These are phyloP conservation scores for Hypomyces perniciosus DNA, from an alignment of 2,329 filamentous ascomycete genomes.

Conservation along the genomic window DNA sequence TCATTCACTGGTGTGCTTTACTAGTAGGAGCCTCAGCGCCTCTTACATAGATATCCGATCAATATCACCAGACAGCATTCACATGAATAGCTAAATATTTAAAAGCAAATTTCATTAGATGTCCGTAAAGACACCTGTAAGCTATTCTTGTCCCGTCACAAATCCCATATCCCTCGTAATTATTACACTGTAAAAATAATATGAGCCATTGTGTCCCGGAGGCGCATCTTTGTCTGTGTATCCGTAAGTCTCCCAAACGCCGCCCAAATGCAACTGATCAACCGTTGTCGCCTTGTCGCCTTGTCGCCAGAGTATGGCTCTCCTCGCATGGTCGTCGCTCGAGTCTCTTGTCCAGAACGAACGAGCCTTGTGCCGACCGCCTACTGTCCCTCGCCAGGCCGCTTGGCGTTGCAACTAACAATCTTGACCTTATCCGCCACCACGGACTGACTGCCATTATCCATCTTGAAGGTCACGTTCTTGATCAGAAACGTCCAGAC, in stretches of 20 bases:
- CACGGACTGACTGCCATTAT: constrained; percentile 66
- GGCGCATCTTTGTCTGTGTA: background rate
- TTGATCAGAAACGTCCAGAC: constrained; percentile 99
- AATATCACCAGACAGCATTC: background rate
- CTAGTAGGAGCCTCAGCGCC: no score
- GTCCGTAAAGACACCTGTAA: background rate
- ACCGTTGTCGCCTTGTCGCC: background rate
- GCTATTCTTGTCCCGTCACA: background rate
- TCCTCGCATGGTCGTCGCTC: background rate
- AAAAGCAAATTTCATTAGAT: background rate
- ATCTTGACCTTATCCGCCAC: constrained; percentile 94
- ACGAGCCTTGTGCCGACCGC: no score
- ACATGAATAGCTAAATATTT: background rate
- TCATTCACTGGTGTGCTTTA: no score
- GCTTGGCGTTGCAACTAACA: constrained; percentile 93
- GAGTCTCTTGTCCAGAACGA: background rate
- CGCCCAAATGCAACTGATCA: constrained; percentile 13
- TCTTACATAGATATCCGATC: background rate
- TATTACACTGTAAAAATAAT: background rate
- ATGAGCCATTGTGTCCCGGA: background rate
- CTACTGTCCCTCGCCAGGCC: constrained; percentile 35
- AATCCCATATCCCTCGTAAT: background rate
- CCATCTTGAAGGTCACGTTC: constrained; percentile 98
- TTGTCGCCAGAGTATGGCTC: background rate
- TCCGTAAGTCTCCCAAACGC: constrained; percentile 13